Conservation (phyloP, 768 basidiomycete species). For the Tylopilus sp. region DNA sequence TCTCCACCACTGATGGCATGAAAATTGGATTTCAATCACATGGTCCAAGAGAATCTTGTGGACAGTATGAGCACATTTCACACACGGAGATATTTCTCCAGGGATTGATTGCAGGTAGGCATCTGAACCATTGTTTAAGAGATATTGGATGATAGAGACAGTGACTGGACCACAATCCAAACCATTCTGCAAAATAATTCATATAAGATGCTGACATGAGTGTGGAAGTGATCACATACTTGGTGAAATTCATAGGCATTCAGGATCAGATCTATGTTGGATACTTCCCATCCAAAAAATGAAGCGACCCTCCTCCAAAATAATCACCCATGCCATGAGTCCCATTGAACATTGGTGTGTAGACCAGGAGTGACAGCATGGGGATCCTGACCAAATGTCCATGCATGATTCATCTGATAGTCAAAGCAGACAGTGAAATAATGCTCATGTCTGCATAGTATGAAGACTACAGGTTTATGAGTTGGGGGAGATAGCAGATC, state of each 20-base stretch:
- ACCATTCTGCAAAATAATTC: too few relatives aligned
- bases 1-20: neutral
- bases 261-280: neutral
- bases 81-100: neutral
- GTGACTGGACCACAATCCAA: constrained; percentile 5
- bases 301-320: neutral
- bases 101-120: neutral
- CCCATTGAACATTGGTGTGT: neutral
- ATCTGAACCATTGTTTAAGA: neutral
- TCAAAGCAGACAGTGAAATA: constrained; percentile 8
- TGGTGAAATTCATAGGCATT: neutral
- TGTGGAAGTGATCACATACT: too few relatives aligned
- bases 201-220: too few relatives aligned
- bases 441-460: constrained; percentile 1
- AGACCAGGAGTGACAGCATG: neutral
- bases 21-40: neutral
- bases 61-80: neutral
- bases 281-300: neutral
- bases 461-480: constrained; percentile 1
- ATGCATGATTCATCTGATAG: constrained; percentile 3
- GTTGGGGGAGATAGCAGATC: neutral
- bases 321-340: neutral
- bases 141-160: neutral
- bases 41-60: neutral
- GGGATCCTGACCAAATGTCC: neutral